phyloP scores from a whole-genome alignment of 441 rosid genomes.

The Gossypium davidsonii region DNA sequence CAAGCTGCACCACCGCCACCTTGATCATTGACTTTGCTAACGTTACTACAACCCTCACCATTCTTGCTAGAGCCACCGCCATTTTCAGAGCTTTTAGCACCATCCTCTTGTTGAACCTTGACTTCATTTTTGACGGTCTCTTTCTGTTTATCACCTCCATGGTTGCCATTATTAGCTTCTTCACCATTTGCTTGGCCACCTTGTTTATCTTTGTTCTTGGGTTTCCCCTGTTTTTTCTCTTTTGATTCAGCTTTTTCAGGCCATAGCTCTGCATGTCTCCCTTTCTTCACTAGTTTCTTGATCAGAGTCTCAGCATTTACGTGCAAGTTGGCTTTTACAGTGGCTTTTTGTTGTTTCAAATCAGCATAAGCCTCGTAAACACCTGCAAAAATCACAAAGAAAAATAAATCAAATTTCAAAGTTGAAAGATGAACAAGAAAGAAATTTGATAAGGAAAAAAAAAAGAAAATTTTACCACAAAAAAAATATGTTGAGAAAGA shows the following conservation, averaged over 20 bases:
- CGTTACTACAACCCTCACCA: conserved; percentile 4
- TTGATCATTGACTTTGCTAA: neutral
- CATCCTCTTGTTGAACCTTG: conserved; percentile 24
- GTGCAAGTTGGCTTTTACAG: conserved; percentile 42
- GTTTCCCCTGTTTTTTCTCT: conserved; percentile 38
- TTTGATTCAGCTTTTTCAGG: conserved; percentile 40
- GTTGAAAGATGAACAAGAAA: neutral
- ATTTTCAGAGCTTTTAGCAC: conserved; percentile 24
- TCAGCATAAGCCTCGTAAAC: conserved; percentile 53
- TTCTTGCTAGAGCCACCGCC: conserved; percentile 11
- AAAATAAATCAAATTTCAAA: neutral
- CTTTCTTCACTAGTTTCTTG: conserved; percentile 51
- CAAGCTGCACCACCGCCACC: conserved; percentile 9
- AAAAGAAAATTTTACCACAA: neutral
- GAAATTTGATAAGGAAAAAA: neutral
- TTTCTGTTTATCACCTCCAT: conserved; percentile 22
- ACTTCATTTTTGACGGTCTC: conserved; percentile 23
- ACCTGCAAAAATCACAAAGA: conserved; percentile 33
- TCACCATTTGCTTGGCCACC: conserved; percentile 36
- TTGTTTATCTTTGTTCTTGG: conserved; percentile 39
- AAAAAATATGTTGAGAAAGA: neutral
- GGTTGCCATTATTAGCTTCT: conserved; percentile 18
- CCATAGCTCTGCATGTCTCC: conserved; percentile 85
- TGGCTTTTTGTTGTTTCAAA: conserved; percentile 61
- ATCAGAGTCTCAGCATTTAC: conserved; percentile 53